phyloP scores from a whole-genome alignment of 192 early-diverging fungal genomes.

The Backusella tuberculispora region DNA sequence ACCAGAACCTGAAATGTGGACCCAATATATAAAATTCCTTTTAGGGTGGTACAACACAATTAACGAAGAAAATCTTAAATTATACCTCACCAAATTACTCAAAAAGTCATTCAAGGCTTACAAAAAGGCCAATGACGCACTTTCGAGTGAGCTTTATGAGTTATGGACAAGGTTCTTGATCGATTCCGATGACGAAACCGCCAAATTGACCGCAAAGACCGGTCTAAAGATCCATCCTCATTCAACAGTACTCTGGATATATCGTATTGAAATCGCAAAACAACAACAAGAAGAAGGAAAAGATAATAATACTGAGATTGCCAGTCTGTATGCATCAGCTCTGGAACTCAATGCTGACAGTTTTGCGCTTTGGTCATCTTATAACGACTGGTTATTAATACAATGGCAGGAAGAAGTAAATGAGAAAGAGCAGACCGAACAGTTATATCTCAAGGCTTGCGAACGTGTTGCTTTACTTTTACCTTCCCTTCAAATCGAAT shows the following conservation, averaged over 20 bases:
- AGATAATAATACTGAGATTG: background rate
- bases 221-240: slow-evolving; percentile 44
- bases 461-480: slow-evolving; percentile 53
- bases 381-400: slow-evolving; percentile 43
- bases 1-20: slow-evolving; percentile 59
- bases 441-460: slow-evolving; percentile 48
- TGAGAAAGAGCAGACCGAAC: slow-evolving; percentile 38
- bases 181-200: slow-evolving; percentile 12
- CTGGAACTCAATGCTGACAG: slow-evolving; percentile 45
- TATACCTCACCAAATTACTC: slow-evolving; percentile 64
- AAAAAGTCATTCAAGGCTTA: slow-evolving; percentile 54
- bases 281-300: slow-evolving; percentile 24
- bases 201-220: slow-evolving; percentile 32
- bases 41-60: slow-evolving; percentile 44
- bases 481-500: slow-evolving; percentile 52
- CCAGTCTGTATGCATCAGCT: slow-evolving; percentile 42
- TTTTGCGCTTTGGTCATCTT: slow-evolving; percentile 54
- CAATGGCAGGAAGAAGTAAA: slow-evolving; percentile 47
- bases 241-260: slow-evolving; percentile 47
- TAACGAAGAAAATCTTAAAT: slow-evolving; percentile 61
- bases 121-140: slow-evolving; percentile 37
- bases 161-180: slow-evolving; percentile 49
- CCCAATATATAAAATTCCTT: slow-evolving; percentile 67
- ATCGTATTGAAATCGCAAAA: slow-evolving; percentile 36
- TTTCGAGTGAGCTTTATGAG: slow-evolving; percentile 58